Base-by-base conservation (phyloP, 352 stramenopile genomes). In the Phytophthora lateralis region DNA sequence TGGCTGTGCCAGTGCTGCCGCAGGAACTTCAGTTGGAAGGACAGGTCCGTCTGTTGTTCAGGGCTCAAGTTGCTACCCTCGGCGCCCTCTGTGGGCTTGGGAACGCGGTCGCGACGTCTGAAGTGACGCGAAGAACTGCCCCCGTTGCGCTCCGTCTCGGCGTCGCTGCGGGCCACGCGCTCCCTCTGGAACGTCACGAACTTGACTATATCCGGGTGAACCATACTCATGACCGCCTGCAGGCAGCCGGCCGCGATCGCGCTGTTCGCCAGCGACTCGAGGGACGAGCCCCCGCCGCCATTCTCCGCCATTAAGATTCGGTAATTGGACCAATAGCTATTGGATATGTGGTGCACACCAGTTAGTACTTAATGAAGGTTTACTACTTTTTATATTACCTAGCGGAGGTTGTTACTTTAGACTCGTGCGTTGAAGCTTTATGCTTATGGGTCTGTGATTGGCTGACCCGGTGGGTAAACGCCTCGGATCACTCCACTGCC, bases 221-320 rank as follows among this genome's bases (percentile, higher is more conserved):
- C 49, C 56, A 78, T 66, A 38, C 66, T 81, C 73, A 81, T 81
- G 27, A 78, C 66, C 15, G 72, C 62, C 51, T 80, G 72, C 4
- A 80, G 48, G 32, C 69, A 80, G 18, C 72, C 72, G 9, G 69
- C 57, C 12, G 72, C 69, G 17, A 79, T 58, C 29, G 71, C 71
- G 45, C 44, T 27, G 51, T 37, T 70, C n/a, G 57, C 59, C 21
- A 73, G 53, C 32, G 49, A 44, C 59, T 76, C 66, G 26, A 76
- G 63, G 27, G 66, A 71, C 61, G 44, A 24, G 3, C 8, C 38
- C 17, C 17, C 46, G 2, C 10, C 18, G 6, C 20, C 21, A 4
- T 2, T 49, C 11, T 64, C 62, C n/a, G 38, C 38, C 38, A 44
- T 44, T 6, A 44, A 8, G 20, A 10, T 26, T 11, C 8, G 0